Base-by-base conservation (phyloP, 2,329 filamentous ascomycete species). In the Pseudovirgaria hyperparasitica region DNA sequence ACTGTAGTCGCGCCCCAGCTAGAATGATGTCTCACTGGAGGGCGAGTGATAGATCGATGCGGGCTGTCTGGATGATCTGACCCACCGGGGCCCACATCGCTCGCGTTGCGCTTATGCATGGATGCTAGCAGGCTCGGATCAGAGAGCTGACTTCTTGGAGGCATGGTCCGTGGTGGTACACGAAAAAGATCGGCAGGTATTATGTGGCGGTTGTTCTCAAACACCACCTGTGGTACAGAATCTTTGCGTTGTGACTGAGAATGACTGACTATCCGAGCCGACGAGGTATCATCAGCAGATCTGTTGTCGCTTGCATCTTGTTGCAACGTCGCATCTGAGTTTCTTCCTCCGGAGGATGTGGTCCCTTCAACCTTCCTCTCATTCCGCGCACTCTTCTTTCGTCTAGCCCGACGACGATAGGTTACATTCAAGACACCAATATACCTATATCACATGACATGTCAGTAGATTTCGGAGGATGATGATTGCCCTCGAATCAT, bases 401-500 rank as follows among this genome's bases (percentile, higher is more conserved):
- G 74, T 29, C 84, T 82, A 2, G 72, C 65, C 31, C 76, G 75
- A 50, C 92, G 93, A 26, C 85, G 82, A 50, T 92, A 94, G 0
- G 85, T 94, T 12, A 94, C 87, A 52, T 94, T 96, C 26, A 98
- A 60, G 22, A 98, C 90, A 36, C 90, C 90, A 43, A 98, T 96
- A 44, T 98, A 96, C 48, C 84, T 92, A 52, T 27, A 30, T 36
- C 40, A 32, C 16, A 30, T 30, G 26, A 36, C 26, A 45, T 28
- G 38, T 57, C 47, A 57, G 52, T 45, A 40, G 34, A 36, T 23
- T 14, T 17, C 18, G 27, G 8, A 27, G 12, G 15, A 17, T 19
- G 11, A 17, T 17, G 25, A 16, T 22, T 24, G 23, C 19, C 16
- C 20, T 20, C 28, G 24, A 29, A 19, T 30, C 25, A 25, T 32